Conservation (phyloP, 805 yeast genomes). For the Candida manassasensis region DNA sequence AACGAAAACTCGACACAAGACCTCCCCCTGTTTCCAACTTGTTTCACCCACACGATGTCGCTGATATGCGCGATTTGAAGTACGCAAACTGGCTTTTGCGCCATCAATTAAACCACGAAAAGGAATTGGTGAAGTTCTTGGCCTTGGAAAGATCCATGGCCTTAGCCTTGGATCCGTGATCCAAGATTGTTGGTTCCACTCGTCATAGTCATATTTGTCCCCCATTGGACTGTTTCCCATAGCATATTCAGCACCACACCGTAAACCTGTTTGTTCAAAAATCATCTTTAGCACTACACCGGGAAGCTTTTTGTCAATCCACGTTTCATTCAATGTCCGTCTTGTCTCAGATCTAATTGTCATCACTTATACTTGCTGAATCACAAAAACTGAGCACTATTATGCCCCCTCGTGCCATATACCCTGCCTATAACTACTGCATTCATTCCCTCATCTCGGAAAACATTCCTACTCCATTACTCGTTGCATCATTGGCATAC, state of each 20-base stretch:
- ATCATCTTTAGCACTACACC: too few species aligned
- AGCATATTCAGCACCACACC: too few species aligned
- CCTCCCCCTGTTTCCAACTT: not conserved
- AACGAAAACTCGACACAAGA: conserved; percentile 2
- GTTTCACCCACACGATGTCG: conserved; percentile 3
- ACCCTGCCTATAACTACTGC: conserved; percentile 2
- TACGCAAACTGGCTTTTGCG: conserved; percentile 30
- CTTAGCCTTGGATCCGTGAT: too few species aligned
- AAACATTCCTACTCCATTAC: not conserved
- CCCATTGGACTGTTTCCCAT: too few species aligned
- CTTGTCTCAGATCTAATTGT: too few species aligned
- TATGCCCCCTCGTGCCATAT: not conserved
- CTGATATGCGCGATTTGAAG: conserved; percentile 14
- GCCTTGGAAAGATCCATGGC: conserved; percentile 31
- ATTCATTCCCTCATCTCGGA: conserved; percentile 2
- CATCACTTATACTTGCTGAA: too few species aligned
- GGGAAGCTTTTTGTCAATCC: too few species aligned
- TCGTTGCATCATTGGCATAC: not conserved
- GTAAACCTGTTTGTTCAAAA: too few species aligned
- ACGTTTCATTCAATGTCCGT: too few species aligned
- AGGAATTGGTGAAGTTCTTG: conserved; percentile 25
- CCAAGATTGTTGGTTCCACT: too few species aligned
- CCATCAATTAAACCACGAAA: conserved; percentile 17
- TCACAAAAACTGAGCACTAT: too few species aligned
- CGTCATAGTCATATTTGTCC: too few species aligned